Conservation (phyloP, 129 eudicot species). For the Erigeron canadensis region DNA sequence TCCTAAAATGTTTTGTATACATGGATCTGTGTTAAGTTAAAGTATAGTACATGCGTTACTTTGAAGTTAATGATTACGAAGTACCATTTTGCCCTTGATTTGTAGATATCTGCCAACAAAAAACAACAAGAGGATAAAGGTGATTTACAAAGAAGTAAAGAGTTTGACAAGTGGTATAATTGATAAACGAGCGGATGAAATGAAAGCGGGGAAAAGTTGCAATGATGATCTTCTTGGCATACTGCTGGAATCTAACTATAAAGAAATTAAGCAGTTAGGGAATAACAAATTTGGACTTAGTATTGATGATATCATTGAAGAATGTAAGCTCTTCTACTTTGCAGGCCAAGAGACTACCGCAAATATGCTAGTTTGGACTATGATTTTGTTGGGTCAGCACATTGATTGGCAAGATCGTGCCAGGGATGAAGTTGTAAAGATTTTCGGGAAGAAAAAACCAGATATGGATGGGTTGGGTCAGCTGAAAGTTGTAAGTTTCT, state of each 20-base stretch:
- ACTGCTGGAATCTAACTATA: slow-evolving; percentile 21
- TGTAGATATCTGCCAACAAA: slow-evolving; percentile 30
- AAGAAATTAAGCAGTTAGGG: slow-evolving; percentile 27
- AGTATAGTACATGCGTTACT: background rate
- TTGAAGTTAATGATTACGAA: background rate
- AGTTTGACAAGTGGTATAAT: slow-evolving; percentile 17
- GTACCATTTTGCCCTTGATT: background rate
- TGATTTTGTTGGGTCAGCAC: slow-evolving; percentile 32
- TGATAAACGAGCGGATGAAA: slow-evolving; percentile 18
- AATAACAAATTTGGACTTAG: slow-evolving; percentile 30
- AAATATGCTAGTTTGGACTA: slow-evolving; percentile 39
- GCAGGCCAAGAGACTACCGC: slow-evolving; percentile 44
- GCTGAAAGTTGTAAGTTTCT: slow-evolving; percentile 28
- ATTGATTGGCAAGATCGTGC: slow-evolving; percentile 31
- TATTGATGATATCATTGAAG: slow-evolving; percentile 34
- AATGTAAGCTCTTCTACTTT: slow-evolving; percentile 40
- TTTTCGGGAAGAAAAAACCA: slow-evolving; percentile 34
- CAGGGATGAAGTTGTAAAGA: slow-evolving; percentile 30
- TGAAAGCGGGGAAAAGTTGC: slow-evolving; percentile 11
- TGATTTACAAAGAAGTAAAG: slow-evolving; percentile 12
- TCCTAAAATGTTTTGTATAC: background rate
- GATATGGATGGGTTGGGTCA: slow-evolving; percentile 29
- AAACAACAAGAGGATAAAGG: slow-evolving; percentile 30
- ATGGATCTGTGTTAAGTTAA: background rate
- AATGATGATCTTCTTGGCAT: slow-evolving; percentile 26